Base-by-base conservation (phyloP, 2,329 filamentous ascomycete species). In the Corynespora cassiicola region DNA sequence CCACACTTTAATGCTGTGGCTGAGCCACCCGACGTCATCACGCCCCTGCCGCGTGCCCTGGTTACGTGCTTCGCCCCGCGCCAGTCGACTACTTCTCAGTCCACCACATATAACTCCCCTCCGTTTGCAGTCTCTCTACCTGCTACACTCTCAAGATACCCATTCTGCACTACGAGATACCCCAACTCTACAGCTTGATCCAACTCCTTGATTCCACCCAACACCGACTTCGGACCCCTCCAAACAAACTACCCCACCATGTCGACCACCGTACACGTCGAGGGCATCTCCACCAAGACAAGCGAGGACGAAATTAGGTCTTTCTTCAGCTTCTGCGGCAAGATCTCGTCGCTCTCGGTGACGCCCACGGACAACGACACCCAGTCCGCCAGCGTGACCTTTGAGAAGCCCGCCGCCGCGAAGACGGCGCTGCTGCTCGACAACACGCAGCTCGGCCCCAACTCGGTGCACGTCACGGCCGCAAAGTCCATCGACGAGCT, bases 261-360 rank as follows among this genome's bases (percentile, higher is more conserved):
- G 75, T 69, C 75, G 44, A 80, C 75, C 59, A 92, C 87, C 33
- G 89, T 96, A 51, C 76, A 91, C 75, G 91, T 97, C 62, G 87
- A 88, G 75, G 91, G 94, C 76, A 96, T 99, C 74, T 84, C 88
- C 56, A 68, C 77, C 48, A 74, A 85, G 68, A 96, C 92, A 40
- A 84, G 81, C 55, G 90, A 99, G 73, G 86, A 91, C 74, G 90
- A 97, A 73, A 85, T 99, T 60, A 84, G 84, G 65, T 91, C 96
- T 67, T 99, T 99, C 80, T 99, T 99, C 79, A 94, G 87, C 77
- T 97, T 97, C 72, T 85, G 82, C 29, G 94, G 94, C 70, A 97
- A 96, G 79, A 95, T 99, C 70, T 85, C 83, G 54, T 80, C 81
- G 58, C 80, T 99, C 68, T 85, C 89, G 42, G 81, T 96, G 62